Base-by-base conservation (phyloP, 2,329 filamentous ascomycete species). In the Phoma herbarum region DNA sequence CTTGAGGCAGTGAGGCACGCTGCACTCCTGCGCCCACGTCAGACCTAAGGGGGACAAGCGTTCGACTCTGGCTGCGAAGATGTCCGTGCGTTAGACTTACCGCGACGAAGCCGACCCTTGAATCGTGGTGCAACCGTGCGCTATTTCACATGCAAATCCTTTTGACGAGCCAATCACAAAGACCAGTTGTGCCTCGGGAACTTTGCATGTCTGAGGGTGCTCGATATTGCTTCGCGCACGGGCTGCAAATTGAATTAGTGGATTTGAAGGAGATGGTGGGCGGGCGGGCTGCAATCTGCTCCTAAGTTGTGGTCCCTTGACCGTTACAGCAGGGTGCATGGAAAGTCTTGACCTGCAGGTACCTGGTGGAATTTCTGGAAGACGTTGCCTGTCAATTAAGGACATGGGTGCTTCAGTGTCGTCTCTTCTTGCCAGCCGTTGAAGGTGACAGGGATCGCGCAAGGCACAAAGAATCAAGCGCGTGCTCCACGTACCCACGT, bases 61-160 rank as follows among this genome's bases (percentile, higher is more conserved):
- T 23, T 31, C 16, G 9, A 14, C 22, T 23, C 5, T 16, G 31
- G n/a, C 23, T 41, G n/a, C 8, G 44, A 48, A 37, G 10, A 7
- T 16, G 43, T 14, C 44, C n/a, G 49, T 58, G 56, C 44, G 50
- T 16, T 46, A 25, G 28, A 48, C n/a, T 12, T 48, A 42, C 25
- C 33, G 29, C 47, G 33, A 37, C 23, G 43, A 58, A 33, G 42
- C 35, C 10, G 33, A 49, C 49, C 47, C 52, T 48, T 50, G 50
- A 41, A 52, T 37, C 33, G 28, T 33, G 33, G 49, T 8, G 25
- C 20, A 31, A 2, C 44, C 29, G 50, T 46, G 56, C 39, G 23
- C 26, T 1, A 50, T 16, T 54, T 59, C 56, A 59, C 56, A 59
- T 59, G 56, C 50, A 49, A 59, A 59, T 54, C 45, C 22, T 50